Evolutionary conservation across 2,329 filamentous ascomycete species (phyloP), one percentile per base, ranked within the genome.

Genomic region (Penicillium psychrosexuale): DNA sequence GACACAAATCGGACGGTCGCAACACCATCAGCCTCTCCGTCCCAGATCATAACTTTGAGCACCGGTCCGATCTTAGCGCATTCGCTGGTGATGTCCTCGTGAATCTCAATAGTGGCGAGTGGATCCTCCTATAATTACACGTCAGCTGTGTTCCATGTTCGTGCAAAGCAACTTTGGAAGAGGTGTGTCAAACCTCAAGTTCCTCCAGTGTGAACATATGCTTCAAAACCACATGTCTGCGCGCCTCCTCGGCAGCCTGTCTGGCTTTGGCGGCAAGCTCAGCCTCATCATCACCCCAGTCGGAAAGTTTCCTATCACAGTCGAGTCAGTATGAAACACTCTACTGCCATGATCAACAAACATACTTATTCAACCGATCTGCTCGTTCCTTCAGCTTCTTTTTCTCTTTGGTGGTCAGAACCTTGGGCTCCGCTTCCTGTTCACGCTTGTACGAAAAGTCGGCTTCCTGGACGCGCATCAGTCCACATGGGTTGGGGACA

Each of bases 371-470:
- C 65, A 97, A 80, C 71, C 93, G 94, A 72, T 96, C 89, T 0
- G 90, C 93, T 74, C 92, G 92, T 73, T 86, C 88, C 70, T 96
- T 96, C 56, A 95, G 89, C 77, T 96, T 96, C 71, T 89, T 86
- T 73, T 93, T 90, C 60, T 96, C 90, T 59, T 84, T 84, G 64
- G 82, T 79, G 47, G 11, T 40, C 50, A 19, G 12, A 36, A 80
- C 79, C 31, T 73, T 67, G 43, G 78, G 75, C 46, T 42, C 11
- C 37, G 13, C 22, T 19, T 42, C n/a, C 63, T 90, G 85, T 52
- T 88, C 86, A 73, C 88, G 91, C 77, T 97, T 99, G 80, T 94
- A 97, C 66, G 89, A 94, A 51, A 86, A 84, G 65, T 97, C 94
- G 13, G 94, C 94, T 9, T 84, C 84, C 69, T 92, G 86, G 3